phyloP scores from a whole-genome alignment of 495 filamentous ascomycete genomes.

The Aspergillus kassunensis region DNA sequence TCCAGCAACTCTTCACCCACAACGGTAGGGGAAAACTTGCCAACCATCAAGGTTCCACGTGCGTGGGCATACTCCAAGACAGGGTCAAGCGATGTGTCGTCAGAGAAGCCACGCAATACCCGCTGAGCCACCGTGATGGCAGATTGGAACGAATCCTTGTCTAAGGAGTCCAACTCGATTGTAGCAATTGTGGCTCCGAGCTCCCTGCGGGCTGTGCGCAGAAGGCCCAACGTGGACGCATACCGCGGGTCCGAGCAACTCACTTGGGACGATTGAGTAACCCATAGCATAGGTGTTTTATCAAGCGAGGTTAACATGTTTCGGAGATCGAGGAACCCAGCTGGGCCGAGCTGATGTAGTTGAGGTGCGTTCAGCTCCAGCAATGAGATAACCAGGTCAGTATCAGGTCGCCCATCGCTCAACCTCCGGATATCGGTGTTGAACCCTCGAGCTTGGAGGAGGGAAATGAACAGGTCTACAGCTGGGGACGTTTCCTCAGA shows the following conservation, averaged over 20 bases:
- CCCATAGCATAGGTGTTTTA: background rate
- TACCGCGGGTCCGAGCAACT: background rate
- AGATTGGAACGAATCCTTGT: slow-evolving; percentile 1
- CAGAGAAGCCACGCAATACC: background rate
- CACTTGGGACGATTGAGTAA: background rate
- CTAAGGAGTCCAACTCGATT: slow-evolving; percentile 6
- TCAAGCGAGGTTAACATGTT: background rate
- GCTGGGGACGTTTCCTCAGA: background rate
- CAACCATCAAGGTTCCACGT: background rate
- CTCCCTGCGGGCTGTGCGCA: background rate
- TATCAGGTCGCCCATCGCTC: background rate
- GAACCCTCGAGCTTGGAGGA: background rate
- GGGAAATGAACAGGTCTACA: background rate
- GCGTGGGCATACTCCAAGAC: background rate
- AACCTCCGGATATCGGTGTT: background rate
- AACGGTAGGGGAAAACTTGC: background rate
- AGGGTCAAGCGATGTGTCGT: background rate
- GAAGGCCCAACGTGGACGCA: background rate
- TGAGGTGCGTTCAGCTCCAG: background rate
- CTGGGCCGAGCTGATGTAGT: background rate
- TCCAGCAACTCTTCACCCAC: background rate
- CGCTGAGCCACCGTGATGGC: background rate
- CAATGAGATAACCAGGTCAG: background rate
- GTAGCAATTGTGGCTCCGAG: background rate
- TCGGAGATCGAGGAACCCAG: background rate